Evolutionary conservation across 108 stramenopile species (phyloP), one percentile per base, ranked within the genome.

Genomic region (Epithemia pelagica): DNA sequence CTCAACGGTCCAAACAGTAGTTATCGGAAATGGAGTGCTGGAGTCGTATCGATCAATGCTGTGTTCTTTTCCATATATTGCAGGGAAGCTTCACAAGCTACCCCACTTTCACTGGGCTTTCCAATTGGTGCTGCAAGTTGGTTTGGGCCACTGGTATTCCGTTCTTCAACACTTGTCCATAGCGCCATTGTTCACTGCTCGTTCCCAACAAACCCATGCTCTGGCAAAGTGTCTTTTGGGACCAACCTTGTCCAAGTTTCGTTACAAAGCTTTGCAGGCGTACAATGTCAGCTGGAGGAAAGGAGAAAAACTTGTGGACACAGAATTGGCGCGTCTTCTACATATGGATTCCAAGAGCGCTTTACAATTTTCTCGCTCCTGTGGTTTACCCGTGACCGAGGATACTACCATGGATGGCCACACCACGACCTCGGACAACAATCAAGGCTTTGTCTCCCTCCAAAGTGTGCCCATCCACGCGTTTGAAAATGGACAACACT

Each of bases 211-310:
- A 46, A 10, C 15, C 15, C 37, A 46, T 10, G 19, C 27, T 54
- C 10, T 68, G 29, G 69, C 65, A 23, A 62, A 62, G 29, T 83
- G 75, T 53, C 63, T 62, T 60, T 18, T 83, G 55, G 69, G 59
- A 25, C 67, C 69, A 0, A 27, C 26, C 0, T 32, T 83, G 32
- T 32, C 54, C 68, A 29, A 27, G 0, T n/a, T 74, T 28, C 71
- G 76, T 18, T 73, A 73, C 55, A 58, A 73, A 23, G 65, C 70
- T 0, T 58, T 78, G 21, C 67, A 75, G 65, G 75, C 72, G 28
- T 83, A 79, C 62, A 79, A 79, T 57, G 57, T 59, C 1, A 46
- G 57, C 19, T 25, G 57, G 57, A 5, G 57, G 10, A 25, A 58
- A 58, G 57, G 57, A 7, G 26, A 58, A 58, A 5, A 58, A 58